Conservation (phyloP, 768 basidiomycete genomes). For the Hypholoma sublateritium region DNA sequence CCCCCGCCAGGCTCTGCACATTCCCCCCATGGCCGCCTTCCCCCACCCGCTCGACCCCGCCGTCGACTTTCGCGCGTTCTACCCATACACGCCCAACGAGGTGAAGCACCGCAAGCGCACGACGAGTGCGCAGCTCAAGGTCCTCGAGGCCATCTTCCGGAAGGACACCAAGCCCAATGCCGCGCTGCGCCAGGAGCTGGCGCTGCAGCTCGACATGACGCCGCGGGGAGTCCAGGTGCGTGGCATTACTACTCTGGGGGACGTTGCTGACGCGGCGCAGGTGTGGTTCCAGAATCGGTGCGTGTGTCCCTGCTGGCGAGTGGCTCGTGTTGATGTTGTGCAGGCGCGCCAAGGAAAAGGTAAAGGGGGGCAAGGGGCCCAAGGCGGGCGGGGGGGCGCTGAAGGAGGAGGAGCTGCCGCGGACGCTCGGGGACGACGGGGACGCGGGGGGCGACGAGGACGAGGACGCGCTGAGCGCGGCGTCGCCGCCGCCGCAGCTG, state of each 20-base stretch:
- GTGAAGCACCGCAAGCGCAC: slow-evolving; percentile 95
- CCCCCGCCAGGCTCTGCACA: slow-evolving; percentile 28
- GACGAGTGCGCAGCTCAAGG: slow-evolving; percentile 82
- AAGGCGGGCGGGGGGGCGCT: slow-evolving; percentile 20
- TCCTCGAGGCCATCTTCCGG: slow-evolving; percentile 85
- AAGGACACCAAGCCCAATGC: slow-evolving; percentile 92
- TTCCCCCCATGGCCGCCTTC: slow-evolving; percentile 28
- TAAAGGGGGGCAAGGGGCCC: slow-evolving; percentile 49
- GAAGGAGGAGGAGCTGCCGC: slow-evolving; percentile 17
- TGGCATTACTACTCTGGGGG: slow-evolving; percentile 17
- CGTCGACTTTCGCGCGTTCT: slow-evolving; percentile 82
- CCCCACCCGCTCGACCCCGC: slow-evolving; percentile 58
- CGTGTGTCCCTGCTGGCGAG: slow-evolving; percentile 13
- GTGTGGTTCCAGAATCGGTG: slow-evolving; percentile 93
- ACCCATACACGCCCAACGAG: slow-evolving; percentile 87
- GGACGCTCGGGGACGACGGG: slow-evolving; percentile 13
- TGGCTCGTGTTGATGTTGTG: slow-evolving; percentile 8
- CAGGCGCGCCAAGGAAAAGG: slow-evolving; percentile 87
- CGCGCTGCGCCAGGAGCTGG: slow-evolving; percentile 73
- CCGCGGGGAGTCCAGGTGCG: slow-evolving; percentile 91
- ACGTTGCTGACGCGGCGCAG: slow-evolving; percentile 36
- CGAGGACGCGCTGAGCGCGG: slow-evolving; percentile 18
- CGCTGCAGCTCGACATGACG: slow-evolving; percentile 86
- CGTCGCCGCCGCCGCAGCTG: slow-evolving; percentile 34
- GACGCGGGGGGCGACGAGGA: slow-evolving; percentile 7